A percentile compares a stretch with the other conserved stretches of the same genome.
Evolutionary conservation across 2,329 filamentous ascomycete genomes (phyloP).

Genomic region (Tolypocladium ovalisporum): DNA sequence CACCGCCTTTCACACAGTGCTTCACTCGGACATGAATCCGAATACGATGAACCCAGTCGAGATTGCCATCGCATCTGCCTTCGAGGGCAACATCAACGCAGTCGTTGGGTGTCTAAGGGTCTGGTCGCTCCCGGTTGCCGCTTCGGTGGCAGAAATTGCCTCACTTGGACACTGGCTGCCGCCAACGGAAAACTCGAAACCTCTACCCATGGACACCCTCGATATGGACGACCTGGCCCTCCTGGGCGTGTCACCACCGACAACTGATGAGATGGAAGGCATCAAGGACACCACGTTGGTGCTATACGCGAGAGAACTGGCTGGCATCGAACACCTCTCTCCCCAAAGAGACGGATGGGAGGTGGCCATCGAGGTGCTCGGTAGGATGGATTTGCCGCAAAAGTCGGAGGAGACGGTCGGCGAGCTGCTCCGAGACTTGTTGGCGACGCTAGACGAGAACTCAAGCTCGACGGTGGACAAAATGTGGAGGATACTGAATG

Average conservation of each 20-base stretch:
- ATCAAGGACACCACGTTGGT: conserved; percentile 72
- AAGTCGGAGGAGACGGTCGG: conserved; percentile 65
- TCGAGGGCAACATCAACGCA: conserved; percentile 72
- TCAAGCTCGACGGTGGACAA: conserved; percentile 68
- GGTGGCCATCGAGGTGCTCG: conserved; percentile 71
- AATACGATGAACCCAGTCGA: conserved; percentile 68
- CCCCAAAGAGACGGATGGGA: conserved; percentile 69
- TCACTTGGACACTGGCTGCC: conserved; percentile 77
- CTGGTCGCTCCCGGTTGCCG: conserved; percentile 73
- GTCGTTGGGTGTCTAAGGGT: conserved; percentile 62
- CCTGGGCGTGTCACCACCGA: conserved; percentile 53
- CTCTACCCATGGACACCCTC: conserved; percentile 52
- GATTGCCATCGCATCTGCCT: conserved; percentile 68
- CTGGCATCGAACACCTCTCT: conserved; percentile 41
- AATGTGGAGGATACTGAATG: conserved; percentile 66
- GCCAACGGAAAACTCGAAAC: conserved; percentile 21
- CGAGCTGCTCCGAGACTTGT: conserved; percentile 55
- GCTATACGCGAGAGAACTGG: conserved; percentile 60
- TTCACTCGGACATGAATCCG: conserved; percentile 62
- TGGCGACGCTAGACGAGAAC: conserved; percentile 52
- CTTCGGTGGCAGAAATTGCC: conserved; percentile 73
- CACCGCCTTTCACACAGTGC: conserved; percentile 57
- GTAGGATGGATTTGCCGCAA: conserved; percentile 64
- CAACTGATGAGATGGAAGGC: conserved; percentile 48
- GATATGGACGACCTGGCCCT: conserved; percentile 80